Conservation (phyloP, 2,329 filamentous ascomycete genomes). For the Ambrosiella beaveri region DNA sequence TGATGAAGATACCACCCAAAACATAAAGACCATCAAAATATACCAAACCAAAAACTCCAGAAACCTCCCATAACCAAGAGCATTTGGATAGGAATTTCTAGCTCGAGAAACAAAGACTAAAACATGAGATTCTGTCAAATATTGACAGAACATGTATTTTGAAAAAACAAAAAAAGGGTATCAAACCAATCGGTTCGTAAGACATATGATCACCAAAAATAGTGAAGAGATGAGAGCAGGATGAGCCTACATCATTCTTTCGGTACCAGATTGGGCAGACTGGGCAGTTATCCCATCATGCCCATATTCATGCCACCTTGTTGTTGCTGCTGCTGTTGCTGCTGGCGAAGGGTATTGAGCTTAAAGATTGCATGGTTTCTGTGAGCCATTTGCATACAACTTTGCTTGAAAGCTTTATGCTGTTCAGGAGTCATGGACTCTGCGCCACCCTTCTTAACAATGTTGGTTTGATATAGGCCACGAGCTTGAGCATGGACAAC, state of each 20-base stretch:
- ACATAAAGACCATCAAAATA: too few species aligned
- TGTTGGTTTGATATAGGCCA: not conserved
- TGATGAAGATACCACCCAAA: too few species aligned
- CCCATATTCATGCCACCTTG: slow-evolving; percentile 17
- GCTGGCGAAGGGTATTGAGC: slow-evolving; percentile 12
- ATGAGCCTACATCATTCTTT: not conserved
- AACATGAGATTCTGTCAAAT: too few species aligned
- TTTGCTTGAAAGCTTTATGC: not conserved
- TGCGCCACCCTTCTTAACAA: not conserved
- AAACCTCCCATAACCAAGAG: too few species aligned
- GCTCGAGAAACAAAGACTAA: too few species aligned
- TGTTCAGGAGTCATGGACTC: not conserved
- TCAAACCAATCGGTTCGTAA: too few species aligned
- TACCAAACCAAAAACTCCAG: too few species aligned
- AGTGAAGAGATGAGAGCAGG: too few species aligned
- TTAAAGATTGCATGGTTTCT: not conserved
- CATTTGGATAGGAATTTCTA: too few species aligned
- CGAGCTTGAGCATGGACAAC: not conserved
- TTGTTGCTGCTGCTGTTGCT: slow-evolving; percentile 23
- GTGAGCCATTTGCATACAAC: not conserved
- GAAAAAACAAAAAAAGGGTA: too few species aligned
- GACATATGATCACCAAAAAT: too few species aligned
- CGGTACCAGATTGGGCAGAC: not conserved
- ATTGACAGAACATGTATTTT: too few species aligned
- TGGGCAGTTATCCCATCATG: not conserved